A percentile compares a stretch with the other conserved stretches of the same genome.
These are phyloP conservation scores for Graphilbum fragrans DNA, from an alignment of 2,329 filamentous ascomycete genomes.

Conservation along the genomic window DNA sequence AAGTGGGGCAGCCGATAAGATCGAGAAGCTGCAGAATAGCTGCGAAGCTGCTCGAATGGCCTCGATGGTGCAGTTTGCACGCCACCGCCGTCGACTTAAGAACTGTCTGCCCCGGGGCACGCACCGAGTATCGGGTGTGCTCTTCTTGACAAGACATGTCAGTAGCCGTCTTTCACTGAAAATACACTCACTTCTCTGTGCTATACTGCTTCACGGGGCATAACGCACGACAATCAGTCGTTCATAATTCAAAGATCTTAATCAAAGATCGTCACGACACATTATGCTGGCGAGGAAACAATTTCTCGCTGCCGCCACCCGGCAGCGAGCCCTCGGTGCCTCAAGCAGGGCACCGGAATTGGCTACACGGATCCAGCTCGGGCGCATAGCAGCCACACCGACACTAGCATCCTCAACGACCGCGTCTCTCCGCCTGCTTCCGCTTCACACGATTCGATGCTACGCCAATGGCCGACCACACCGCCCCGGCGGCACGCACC, in stretches of 20 bases:
- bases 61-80: slow-evolving; percentile 2
- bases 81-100: not conserved
- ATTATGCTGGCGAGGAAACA: slow-evolving; percentile 27
- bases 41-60: slow-evolving; percentile 9
- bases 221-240: too few species aligned
- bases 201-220: not conserved
- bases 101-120: too few species aligned
- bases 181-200: too few species aligned
- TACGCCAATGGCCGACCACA: slow-evolving; percentile 68
- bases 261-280: too few species aligned
- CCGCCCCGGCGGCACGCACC: slow-evolving; percentile 83
- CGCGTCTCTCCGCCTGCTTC: slow-evolving; percentile 16
- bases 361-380: too few species aligned
- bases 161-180: too few species aligned
- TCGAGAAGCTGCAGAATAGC: slow-evolving; percentile 6
- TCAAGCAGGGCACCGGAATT: not conserved
- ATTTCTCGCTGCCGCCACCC: slow-evolving; percentile 17
- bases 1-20: not conserved
- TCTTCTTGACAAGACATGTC: too few species aligned
- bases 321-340: slow-evolving; percentile 9
- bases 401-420: too few species aligned
- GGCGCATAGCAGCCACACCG: too few species aligned
- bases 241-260: too few species aligned
- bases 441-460: slow-evolving; percentile 29
- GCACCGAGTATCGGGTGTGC: too few species aligned